Base-by-base conservation (phyloP, 2,329 filamentous ascomycete species). In the Podosphaera fusca region DNA sequence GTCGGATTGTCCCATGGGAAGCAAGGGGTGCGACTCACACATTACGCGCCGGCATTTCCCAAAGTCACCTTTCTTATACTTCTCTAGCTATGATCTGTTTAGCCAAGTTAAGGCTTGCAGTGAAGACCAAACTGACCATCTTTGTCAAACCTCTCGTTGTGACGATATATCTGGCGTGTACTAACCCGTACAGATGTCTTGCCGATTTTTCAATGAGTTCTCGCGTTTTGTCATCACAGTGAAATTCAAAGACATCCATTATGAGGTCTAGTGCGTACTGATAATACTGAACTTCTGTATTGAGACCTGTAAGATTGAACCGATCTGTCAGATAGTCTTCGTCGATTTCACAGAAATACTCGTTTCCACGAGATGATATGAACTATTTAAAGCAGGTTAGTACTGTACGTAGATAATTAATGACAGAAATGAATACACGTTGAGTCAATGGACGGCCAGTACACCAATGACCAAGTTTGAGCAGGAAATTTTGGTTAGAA, bases 311-410 rank as follows among this genome's bases (percentile, higher is more conserved):
- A 60, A 98, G 75, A 72, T 98, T 98, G 78, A 98, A 98, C 55
- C 92, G 83, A 70, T 98, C 92, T 55, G 89, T 96, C 52, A 98
- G 78, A 71, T 98, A 98, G 66, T 98, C 92, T 70, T 98, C 92
- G 71, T 98, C 92, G 66, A 98, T 96, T 69, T 98, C 92, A 78
- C 92, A 98, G 67, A 96, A 98, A 72, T 98, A 98, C 70, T 98
- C 92, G 72, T 98, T 96, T 62, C 92, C 92, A 57, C 92, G 81
- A 4, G 89, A 95, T 3, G 90, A 95, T 66, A 96, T 95, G 70
- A 98, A 98, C 92, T 98, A 67, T 57, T n/a, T 58, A 14, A 55
- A 21, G 21, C 21, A 21, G 21, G 21, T 21, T 21, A 21, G 21
- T 21, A 21, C 21, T 21, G 1, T 21, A 21, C 21, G 21, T 21